Percentiles rank a stretch among this genome's conserved stretches.
These are phyloP conservation scores for Fusarium anguioides DNA, from an alignment of 2,329 filamentous ascomycete species.

Conservation along the genomic window DNA sequence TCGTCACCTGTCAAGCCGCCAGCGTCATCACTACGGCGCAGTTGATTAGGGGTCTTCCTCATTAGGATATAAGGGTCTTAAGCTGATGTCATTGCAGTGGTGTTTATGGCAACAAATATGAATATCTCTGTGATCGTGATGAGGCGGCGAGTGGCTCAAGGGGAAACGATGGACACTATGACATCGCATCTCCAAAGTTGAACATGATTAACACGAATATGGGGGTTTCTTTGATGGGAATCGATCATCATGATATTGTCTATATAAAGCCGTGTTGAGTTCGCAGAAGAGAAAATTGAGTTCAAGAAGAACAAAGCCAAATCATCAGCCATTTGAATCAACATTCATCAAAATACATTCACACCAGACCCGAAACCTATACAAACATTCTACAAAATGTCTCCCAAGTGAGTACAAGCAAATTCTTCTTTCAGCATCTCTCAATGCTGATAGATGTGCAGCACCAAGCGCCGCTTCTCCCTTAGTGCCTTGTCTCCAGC, in stretches of 20 bases:
- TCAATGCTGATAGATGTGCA: not conserved
- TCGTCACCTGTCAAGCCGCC: not conserved
- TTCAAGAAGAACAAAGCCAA: not conserved
- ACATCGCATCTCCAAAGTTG: not conserved
- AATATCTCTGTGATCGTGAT: not conserved
- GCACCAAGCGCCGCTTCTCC: conserved; percentile 18
- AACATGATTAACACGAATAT: not conserved
- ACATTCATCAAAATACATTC: fast-evolving
- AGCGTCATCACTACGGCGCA: conserved; percentile 17
- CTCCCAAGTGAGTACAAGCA: not conserved
- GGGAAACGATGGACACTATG: not conserved
- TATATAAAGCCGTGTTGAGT: not conserved
- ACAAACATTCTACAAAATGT: not conserved
- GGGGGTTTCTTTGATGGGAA: not conserved
- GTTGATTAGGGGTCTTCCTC: not conserved
- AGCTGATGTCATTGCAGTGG: conserved; percentile 20
- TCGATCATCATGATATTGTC: not conserved
- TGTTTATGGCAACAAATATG: no score
- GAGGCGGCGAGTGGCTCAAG: not conserved
- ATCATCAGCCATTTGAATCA: fast-evolving
- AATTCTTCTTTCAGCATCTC: fast-evolving
- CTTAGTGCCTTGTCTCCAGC: conserved; percentile 16
- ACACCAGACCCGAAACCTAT: not conserved
- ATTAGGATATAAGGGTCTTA: not conserved
- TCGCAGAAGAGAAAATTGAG: fast-evolving